Evolutionary conservation across 345 rosid genomes (phyloP).

Genomic region (Euphorbia peplus): DNA sequence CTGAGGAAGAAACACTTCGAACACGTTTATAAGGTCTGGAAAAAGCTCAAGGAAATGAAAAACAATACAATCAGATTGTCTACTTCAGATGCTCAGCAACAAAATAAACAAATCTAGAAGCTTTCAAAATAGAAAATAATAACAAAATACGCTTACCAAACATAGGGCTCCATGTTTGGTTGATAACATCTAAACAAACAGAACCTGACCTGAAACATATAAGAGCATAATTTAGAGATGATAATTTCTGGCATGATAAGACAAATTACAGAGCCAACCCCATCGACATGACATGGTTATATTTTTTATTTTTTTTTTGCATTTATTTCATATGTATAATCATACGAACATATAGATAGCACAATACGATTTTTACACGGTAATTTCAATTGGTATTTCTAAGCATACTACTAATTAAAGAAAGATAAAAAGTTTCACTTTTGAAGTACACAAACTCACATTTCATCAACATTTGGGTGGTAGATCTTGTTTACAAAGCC

Average conservation of each 20-base stretch:
- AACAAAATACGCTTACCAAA: slow-evolving; percentile 55
- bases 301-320: no score
- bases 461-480: slow-evolving; percentile 98
- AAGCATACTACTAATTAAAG: neutral
- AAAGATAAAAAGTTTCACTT: slow-evolving; percentile 12
- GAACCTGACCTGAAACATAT: slow-evolving; percentile 80
- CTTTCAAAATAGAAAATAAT: neutral
- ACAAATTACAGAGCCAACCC: no score
- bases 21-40: slow-evolving; percentile 91
- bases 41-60: slow-evolving; percentile 4
- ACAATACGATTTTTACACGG: no score
- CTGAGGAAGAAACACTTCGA: slow-evolving; percentile 97
- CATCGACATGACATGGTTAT: no score
- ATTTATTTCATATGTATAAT: no score
- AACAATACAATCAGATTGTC: neutral
- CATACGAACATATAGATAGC: no score
- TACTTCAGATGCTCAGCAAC: slow-evolving; percentile 8
- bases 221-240: no score
- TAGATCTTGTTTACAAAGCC: slow-evolving; percentile 92
- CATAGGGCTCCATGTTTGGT: slow-evolving; percentile 99
- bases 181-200: slow-evolving; percentile 94
- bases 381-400: no score
- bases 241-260: no score
- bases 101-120: slow-evolving; percentile 12
- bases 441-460: slow-evolving; percentile 47